Conservation (phyloP, 1,284 basidiomycete species). For the Hortiboletus rubellus region DNA sequence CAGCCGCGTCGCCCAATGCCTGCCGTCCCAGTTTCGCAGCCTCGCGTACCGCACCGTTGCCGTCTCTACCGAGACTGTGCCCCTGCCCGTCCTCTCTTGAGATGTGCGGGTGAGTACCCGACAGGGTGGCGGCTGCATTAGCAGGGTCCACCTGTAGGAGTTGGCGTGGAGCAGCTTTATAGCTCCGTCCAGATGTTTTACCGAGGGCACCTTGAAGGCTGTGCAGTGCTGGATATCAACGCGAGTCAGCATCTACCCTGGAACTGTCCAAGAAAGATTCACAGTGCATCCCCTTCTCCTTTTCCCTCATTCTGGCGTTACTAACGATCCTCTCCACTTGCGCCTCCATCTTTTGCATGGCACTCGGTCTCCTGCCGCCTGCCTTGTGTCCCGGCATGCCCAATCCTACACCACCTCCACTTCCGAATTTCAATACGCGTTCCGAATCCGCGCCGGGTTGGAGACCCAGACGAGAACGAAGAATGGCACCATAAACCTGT, state of each 20-base stretch:
- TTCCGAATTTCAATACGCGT: slow-evolving; percentile 79
- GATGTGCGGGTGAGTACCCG: slow-evolving; percentile 57
- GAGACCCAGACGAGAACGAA: slow-evolving; percentile 75
- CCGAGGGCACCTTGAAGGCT: slow-evolving; percentile 95
- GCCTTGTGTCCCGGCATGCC: slow-evolving; percentile 53
- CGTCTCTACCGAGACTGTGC: slow-evolving; percentile 36
- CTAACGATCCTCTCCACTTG: slow-evolving; percentile 97
- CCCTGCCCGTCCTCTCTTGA: slow-evolving; percentile 49
- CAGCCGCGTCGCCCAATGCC: slow-evolving; percentile 56
- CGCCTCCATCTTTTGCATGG: slow-evolving; percentile 96
- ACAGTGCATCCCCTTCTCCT: slow-evolving; percentile 76
- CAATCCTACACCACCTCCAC: slow-evolving; percentile 80
- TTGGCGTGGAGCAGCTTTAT: slow-evolving; percentile 94
- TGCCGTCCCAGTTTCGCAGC: slow-evolving; percentile 73
- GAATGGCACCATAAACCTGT: slow-evolving; percentile 88
- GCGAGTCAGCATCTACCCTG: slow-evolving; percentile 10
- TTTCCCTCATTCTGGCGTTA: slow-evolving; percentile 84
- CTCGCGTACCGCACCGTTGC: slow-evolving; percentile 61
- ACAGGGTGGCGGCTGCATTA: slow-evolving; percentile 50
- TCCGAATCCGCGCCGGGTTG: slow-evolving; percentile 58
- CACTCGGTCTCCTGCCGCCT: slow-evolving; percentile 77
- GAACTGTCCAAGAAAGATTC: slow-evolving; percentile 24
- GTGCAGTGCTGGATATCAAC: slow-evolving; percentile 53
- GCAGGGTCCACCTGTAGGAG: slow-evolving; percentile 82
- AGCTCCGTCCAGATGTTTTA: slow-evolving; percentile 87